Evolutionary conservation across 495 filamentous ascomycete species (phyloP).

Genomic region (Aspergillus sclerotioniger): DNA sequence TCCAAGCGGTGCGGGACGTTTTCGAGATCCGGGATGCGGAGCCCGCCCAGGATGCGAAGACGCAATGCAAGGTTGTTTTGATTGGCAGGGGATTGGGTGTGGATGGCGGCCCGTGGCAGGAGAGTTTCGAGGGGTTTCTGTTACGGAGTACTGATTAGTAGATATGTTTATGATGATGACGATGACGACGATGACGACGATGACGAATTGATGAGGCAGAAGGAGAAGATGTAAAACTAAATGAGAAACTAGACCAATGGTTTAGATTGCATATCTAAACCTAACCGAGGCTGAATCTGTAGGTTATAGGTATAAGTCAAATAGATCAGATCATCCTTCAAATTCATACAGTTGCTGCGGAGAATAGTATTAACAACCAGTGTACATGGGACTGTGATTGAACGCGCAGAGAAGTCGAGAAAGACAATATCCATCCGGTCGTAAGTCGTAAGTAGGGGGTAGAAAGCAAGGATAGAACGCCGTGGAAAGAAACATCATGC

Average conservation of each 20-base stretch:
- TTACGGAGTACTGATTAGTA: conserved; percentile 5
- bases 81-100: conserved; percentile 66
- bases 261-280: too few relatives aligned
- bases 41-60: conserved; percentile 28
- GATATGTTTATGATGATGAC: conserved; percentile 3
- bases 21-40: conserved; percentile 81
- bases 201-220: background rate
- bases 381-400: conserved; percentile 28
- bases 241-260: too few relatives aligned
- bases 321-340: background rate
- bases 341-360: conserved; percentile 37
- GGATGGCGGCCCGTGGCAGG: conserved; percentile 29
- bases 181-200: conserved; percentile 1
- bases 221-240: background rate
- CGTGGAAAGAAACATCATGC: background rate
- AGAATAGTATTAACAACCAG: conserved; percentile 27
- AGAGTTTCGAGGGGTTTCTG: conserved; percentile 37
- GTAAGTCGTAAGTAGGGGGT: conserved; percentile 13
- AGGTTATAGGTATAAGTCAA: background rate
- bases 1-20: conserved; percentile 89
- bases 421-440: conserved; percentile 14
- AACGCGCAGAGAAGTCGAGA: conserved; percentile 20
- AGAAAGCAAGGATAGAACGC: background rate
- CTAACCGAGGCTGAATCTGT: background rate
- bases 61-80: conserved; percentile 70